Evolutionary conservation across 352 stramenopile species (phyloP), one percentile per base, ranked within the genome.

Genomic region (Chloridella minuta): DNA sequence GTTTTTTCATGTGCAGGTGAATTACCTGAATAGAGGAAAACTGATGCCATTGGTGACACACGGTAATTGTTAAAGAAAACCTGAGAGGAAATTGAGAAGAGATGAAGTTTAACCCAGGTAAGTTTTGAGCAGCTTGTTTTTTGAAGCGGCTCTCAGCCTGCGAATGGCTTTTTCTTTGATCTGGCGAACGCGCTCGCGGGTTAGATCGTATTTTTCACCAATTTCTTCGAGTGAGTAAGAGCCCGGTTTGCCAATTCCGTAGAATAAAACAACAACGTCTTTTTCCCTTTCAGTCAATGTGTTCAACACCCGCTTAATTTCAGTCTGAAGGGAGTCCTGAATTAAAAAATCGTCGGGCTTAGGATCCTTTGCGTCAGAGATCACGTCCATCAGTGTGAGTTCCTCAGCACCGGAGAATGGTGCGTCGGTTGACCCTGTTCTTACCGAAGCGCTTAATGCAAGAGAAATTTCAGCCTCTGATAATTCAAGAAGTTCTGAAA

Each of bases 141-240:
- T n/a, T n/a, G n/a, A n/a, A n/a, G n/a, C n/a, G n/a, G n/a, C n/a
- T n/a, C n/a, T n/a, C n/a, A n/a, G n/a, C n/a, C n/a, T n/a, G n/a
- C n/a, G n/a, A n/a, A n/a, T n/a, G n/a, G n/a, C n/a, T n/a, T 66
- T 66, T 66, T 66, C 40, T 66, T 66, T 66, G 40, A 66, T 66
- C n/a, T 66, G 40, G n/a, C 40, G 40, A 66, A 66, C 40, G n/a
- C 40, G 40, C 40, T 66, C 40, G n/a, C 40, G 40, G 40, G 40
- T 66, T 10, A 66, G 40, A 18, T 66, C 40, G n/a, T 18, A 66
- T n/a, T 66, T 66, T n/a, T 66, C 40, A 66, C 40, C 40, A 66
- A 66, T 66, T 66, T 66, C 40, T 66, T 66, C 40, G 10, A 66
- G n/a, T 18, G 40, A 66, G 40, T 66, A n/a, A 10, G 40, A n/a